These are phyloP conservation scores for Brassica balearica DNA, from an alignment of 441 rosid species.

Conservation along the genomic window DNA sequence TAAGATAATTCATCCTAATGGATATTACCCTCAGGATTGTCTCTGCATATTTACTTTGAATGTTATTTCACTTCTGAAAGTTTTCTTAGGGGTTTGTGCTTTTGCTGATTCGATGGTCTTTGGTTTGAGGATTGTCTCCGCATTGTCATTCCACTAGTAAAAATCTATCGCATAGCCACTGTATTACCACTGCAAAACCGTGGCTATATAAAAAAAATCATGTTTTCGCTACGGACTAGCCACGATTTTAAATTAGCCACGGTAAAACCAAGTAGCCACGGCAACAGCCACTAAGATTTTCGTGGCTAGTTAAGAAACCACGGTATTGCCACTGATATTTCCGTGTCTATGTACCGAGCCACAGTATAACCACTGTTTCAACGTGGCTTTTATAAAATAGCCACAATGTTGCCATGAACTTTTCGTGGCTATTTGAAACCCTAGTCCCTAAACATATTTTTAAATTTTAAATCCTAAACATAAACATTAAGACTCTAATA, in stretches of 20 bases:
- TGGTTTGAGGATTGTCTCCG: neutral
- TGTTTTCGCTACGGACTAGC: neutral
- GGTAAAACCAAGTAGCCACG: neutral
- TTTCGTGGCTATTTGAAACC: neutral
- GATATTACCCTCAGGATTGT: neutral
- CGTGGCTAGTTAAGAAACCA: neutral
- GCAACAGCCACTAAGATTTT: neutral
- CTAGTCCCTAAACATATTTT: neutral
- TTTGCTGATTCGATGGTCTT: neutral
- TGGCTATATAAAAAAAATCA: neutral
- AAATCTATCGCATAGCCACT: neutral
- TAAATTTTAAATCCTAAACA: neutral
- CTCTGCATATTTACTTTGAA: neutral
- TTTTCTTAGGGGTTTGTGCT: neutral
- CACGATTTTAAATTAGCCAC: neutral
- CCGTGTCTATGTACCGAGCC: neutral
- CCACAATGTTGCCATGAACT: neutral
- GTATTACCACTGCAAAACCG: neutral
- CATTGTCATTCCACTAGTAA: neutral
- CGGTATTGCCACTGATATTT: neutral
- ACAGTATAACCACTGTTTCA: neutral
- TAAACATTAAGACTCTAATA: neutral
- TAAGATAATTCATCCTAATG: neutral
- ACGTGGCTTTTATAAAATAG: neutral
- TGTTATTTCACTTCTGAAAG: constrained; percentile 4